These are phyloP conservation scores for Leccinellum rugosiceps DNA, from an alignment of 768 basidiomycete genomes.

Conservation along the genomic window DNA sequence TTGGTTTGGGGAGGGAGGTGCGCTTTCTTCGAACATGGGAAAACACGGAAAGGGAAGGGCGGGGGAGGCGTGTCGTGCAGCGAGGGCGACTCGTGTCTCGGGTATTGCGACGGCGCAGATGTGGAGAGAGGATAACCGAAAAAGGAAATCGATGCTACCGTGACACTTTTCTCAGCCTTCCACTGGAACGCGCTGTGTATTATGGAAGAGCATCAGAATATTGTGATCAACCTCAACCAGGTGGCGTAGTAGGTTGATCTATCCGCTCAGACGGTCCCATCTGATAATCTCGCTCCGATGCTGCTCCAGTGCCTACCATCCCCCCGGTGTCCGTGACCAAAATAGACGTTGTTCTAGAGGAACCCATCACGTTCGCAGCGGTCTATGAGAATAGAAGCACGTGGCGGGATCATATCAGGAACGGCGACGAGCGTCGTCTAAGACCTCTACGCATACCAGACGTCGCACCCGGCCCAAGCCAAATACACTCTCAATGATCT, in stretches of 20 bases:
- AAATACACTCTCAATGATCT: constrained; percentile 39
- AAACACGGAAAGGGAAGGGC: neutral
- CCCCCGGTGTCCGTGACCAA: constrained; percentile 59
- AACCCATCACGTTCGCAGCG: constrained; percentile 13
- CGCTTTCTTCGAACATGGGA: constrained; percentile 22
- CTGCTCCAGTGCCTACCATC: constrained; percentile 30
- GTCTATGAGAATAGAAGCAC: constrained; percentile 62
- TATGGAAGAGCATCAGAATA: too few species aligned
- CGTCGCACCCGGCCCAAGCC: constrained; percentile 31
- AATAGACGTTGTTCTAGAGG: too few species aligned
- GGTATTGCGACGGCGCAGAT: too few species aligned
- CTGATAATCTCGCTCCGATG: too few species aligned
- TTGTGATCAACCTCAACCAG: too few species aligned
- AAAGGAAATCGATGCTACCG: too few species aligned
- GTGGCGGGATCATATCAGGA: constrained; percentile 39
- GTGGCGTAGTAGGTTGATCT: too few species aligned
- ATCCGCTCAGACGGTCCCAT: too few species aligned
- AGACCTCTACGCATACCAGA: constrained; percentile 36
- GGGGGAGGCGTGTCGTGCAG: neutral
- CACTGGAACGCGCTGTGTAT: too few species aligned
- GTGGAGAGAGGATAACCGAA: neutral
- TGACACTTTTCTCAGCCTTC: too few species aligned
- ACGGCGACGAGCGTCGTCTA: too few species aligned
- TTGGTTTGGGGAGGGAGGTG: constrained; percentile 30
- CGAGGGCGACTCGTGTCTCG: neutral